Conservation (phyloP, 345 rosid genomes). For the Raphanus raphanistrum region DNA sequence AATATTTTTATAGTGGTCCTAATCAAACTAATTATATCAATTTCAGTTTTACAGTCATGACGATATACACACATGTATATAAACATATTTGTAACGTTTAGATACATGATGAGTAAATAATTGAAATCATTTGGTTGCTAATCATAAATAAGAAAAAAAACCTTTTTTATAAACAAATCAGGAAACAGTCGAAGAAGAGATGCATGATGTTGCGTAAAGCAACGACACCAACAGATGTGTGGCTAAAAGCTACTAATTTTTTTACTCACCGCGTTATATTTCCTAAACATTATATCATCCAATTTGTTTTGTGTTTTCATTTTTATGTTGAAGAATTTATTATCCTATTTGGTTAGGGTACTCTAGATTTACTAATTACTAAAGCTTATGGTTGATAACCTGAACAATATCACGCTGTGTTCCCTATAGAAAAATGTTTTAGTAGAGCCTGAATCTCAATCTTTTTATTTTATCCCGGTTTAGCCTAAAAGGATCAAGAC, state of each 20-base stretch:
- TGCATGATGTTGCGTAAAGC: constrained; percentile 47
- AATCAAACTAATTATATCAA: constrained; percentile 14
- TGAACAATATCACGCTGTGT: background rate
- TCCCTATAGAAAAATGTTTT: no score
- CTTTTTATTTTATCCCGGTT: background rate
- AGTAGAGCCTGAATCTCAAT: background rate
- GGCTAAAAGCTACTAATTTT: constrained; percentile 29
- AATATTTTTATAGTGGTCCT: constrained; percentile 31
- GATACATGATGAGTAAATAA: constrained; percentile 25
- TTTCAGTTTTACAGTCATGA: constrained; percentile 11
- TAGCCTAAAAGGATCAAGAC: background rate
- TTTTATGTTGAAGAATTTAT: background rate
- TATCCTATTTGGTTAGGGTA: background rate
- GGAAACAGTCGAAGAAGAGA: constrained; percentile 17
- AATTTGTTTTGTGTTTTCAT: background rate
- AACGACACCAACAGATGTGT: constrained; percentile 40
- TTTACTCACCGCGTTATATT: constrained; percentile 30
- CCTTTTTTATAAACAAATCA: background rate
- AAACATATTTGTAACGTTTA: background rate
- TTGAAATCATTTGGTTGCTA: constrained; percentile 37
- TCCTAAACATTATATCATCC: background rate
- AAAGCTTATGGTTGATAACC: background rate
- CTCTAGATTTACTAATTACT: background rate
- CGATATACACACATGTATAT: background rate
- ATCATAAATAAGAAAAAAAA: constrained; percentile 16